phyloP scores from a whole-genome alignment of 345 rosid genomes.

The Bruguiera gymnorhiza region DNA sequence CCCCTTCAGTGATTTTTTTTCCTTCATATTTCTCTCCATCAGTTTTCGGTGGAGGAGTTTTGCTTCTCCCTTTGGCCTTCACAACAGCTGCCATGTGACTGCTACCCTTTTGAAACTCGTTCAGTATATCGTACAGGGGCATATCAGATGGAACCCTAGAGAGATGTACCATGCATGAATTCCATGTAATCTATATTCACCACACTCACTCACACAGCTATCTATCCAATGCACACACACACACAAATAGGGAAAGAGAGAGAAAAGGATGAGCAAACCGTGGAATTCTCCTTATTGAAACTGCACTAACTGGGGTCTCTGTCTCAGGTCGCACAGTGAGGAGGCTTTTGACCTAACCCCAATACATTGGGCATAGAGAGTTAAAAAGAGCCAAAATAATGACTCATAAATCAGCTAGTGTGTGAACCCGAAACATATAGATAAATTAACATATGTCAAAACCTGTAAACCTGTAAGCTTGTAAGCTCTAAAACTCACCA shows the following conservation, averaged over 20 bases:
- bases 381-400: background rate
- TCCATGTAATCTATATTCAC: background rate
- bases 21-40: constrained; percentile 32
- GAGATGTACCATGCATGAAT: background rate
- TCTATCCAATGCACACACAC: background rate
- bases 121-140: constrained; percentile 89
- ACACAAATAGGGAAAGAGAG: background rate
- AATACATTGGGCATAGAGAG: background rate
- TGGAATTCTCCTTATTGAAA: constrained; percentile 86
- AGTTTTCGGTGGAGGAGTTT: constrained; percentile 34
- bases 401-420: background rate
- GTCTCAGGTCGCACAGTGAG: constrained; percentile 94
- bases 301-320: constrained; percentile 83
- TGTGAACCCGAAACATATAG: background rate
- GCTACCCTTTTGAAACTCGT: constrained; percentile 98
- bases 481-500: constrained; percentile 47
- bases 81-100: constrained; percentile 99
- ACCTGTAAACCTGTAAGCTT: constrained; percentile 9
- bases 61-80: constrained; percentile 58
- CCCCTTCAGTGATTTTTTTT: constrained; percentile 28
- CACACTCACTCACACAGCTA: constrained; percentile 8
- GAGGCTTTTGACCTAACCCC: constrained; percentile 77
- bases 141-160: constrained; percentile 90
- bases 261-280: constrained; percentile 39
- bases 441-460: background rate